Conservation (phyloP, 306 rosid species). For the Vigna trinervia region DNA sequence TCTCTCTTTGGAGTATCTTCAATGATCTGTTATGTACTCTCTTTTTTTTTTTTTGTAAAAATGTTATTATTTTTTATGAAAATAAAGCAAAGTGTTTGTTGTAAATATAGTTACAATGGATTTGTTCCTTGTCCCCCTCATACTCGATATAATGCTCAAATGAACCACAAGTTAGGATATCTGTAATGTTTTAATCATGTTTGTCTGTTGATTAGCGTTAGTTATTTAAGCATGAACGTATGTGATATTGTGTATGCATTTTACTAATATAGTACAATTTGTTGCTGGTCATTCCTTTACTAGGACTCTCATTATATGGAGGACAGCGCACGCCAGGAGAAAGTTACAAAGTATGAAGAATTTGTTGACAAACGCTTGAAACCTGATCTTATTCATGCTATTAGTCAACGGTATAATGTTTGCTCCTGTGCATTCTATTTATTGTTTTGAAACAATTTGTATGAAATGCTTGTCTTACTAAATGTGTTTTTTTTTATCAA, state of each 20-base stretch:
- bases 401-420: slow-evolving; percentile 47
- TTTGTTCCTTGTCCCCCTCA: background rate
- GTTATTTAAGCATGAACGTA: slow-evolving; percentile 27
- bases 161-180: background rate
- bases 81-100: too few species aligned
- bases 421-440: slow-evolving; percentile 11
- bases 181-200: slow-evolving; percentile 4
- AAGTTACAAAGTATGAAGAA: slow-evolving; percentile 75
- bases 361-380: slow-evolving; percentile 83
- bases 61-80: too few species aligned
- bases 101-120: too few species aligned
- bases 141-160: slow-evolving; percentile 32
- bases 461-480: background rate
- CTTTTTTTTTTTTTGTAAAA: too few species aligned
- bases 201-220: background rate
- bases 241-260: background rate
- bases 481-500: slow-evolving; percentile 10
- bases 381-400: slow-evolving; percentile 83
- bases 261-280: slow-evolving; percentile 20
- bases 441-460: slow-evolving; percentile 21
- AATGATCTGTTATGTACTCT: too few species aligned
- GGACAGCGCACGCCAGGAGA: slow-evolving; percentile 60
- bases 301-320: slow-evolving; percentile 48
- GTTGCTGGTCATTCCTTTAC: slow-evolving; percentile 7
- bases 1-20: too few species aligned